Evolutionary conservation across 2,329 filamentous ascomycete species (phyloP), one percentile per base, ranked within the genome.

Genomic region (Didymella arachidicola): DNA sequence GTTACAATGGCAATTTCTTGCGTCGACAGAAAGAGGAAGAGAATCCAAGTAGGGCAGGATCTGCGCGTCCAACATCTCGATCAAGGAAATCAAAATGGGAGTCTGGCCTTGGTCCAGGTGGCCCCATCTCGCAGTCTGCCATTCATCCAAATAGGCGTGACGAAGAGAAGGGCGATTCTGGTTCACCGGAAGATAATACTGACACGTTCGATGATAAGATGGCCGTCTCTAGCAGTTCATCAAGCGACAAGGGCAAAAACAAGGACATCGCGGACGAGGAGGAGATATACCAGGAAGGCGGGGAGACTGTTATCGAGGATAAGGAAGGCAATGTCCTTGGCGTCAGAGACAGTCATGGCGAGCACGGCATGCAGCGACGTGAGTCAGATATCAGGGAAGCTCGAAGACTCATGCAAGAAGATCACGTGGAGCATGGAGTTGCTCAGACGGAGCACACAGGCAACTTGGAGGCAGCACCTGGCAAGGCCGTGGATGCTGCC

Each of bases 121-220:
- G 95, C 0, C 95, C 93, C 3, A 89, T 98, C 66, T 91, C 86
- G 60, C 88, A 96, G 71, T 97, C 94, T 34, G 95, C 95, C 25
- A 97, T 98, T 67, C 88, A 86, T 64, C 95, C 95, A 34, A 78
- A 80, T n/a, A 65, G 73, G 43, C 64, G 61, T 46, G 63, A 72
- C 12, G 70, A 75, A 36, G 72, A 75, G 36, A 69, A 72, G 22
- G 53, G 59, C 1, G 76, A 79, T 38, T 62, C 62, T 6, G 66
- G 68, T 16, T 70, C 76, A 16, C 67, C 78, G 69, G 59, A 82
- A 74, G 73, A 79, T 62, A 77, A 81, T 59, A 79, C 80, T 30
- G 79, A 79, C 54, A 79, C 78, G 16, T 69, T 77, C 51, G 78
- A 78, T 56, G 69, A 81, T 59, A 77, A 79, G 65, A 72, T 78